These are phyloP conservation scores for Vigna angularis DNA, from an alignment of 306 rosid species.

Conservation along the genomic window DNA sequence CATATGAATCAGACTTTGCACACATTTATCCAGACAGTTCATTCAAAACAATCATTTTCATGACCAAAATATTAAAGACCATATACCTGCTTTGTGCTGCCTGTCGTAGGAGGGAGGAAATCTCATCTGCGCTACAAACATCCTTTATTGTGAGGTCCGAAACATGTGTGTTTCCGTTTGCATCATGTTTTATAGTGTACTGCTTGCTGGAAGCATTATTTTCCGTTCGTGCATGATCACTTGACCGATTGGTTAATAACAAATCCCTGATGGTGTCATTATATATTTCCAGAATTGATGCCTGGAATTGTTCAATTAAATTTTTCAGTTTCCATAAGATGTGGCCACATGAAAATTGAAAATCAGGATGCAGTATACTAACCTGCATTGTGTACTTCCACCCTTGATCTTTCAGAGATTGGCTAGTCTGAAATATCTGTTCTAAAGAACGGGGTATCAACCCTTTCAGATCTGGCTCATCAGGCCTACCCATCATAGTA, in stretches of 20 bases:
- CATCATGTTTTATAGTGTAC: constrained; percentile 86
- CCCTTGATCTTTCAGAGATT: constrained; percentile 79
- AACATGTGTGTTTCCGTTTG: constrained; percentile 86
- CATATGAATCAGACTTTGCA: neutral
- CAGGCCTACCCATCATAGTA: constrained; percentile 97
- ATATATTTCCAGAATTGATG: constrained; percentile 86
- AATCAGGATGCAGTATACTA: constrained; percentile 21
- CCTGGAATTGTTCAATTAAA: constrained; percentile 53
- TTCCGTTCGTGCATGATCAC: constrained; percentile 63
- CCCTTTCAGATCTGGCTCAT: constrained; percentile 78
- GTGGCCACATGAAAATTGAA: constrained; percentile 26
- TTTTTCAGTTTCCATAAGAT: constrained; percentile 30
- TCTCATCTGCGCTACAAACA: constrained; percentile 81
- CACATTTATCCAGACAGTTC: too few relatives aligned
- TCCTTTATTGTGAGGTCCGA: constrained; percentile 83
- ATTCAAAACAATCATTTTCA: neutral
- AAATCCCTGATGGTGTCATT: constrained; percentile 92
- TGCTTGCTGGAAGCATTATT: constrained; percentile 70
- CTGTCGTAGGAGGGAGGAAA: constrained; percentile 84
- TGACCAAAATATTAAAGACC: constrained; percentile 4
- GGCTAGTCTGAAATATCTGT: constrained; percentile 84
- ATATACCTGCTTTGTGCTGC: constrained; percentile 93
- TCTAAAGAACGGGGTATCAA: constrained; percentile 92
- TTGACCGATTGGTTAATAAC: constrained; percentile 65
- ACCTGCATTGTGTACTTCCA: constrained; percentile 97